A percentile compares a stretch with the other conserved stretches of the same genome.
Conservation (phyloP, 257 asterid genomes). For the Craterostigma plantagineum region DNA sequence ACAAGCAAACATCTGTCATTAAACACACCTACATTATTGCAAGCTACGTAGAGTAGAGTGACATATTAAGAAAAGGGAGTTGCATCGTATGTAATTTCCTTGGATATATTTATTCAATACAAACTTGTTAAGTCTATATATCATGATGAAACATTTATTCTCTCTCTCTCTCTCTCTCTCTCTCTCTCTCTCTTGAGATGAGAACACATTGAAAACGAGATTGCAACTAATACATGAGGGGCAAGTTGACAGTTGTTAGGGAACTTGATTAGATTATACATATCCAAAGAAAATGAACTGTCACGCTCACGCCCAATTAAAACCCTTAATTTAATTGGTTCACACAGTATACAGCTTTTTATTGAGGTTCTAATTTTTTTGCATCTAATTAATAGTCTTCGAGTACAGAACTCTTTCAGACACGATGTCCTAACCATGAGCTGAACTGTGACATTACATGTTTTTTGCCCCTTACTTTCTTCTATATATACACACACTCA, state of each 20-base stretch:
- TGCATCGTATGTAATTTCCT: not conserved
- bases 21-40: conserved; percentile 8
- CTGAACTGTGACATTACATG: too few relatives aligned
- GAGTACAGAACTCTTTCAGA: conserved; percentile 26
- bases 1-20: conserved; percentile 53
- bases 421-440: conserved; percentile 32
- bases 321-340: conserved; percentile 1
- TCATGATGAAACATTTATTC: too few relatives aligned
- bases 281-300: conserved; percentile 4
- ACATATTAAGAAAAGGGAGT: not conserved
- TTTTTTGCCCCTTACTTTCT: too few relatives aligned
- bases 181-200: too few relatives aligned
- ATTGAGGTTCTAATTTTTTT: conserved; percentile 20
- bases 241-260: conserved; percentile 13
- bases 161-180: not conserved
- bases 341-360: too few relatives aligned
- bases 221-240: conserved; percentile 1
- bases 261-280: too few relatives aligned
- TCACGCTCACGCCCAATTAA: conserved; percentile 19
- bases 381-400: conserved; percentile 9
- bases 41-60: too few relatives aligned
- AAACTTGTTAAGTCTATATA: too few relatives aligned
- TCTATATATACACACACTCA: too few relatives aligned
- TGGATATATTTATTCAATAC: not conserved
- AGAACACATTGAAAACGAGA: not conserved